Evolutionary conservation across 2,329 filamentous ascomycete species (phyloP), one percentile per base, ranked within the genome.

Genomic region (Beauveria pseudobassiana): DNA sequence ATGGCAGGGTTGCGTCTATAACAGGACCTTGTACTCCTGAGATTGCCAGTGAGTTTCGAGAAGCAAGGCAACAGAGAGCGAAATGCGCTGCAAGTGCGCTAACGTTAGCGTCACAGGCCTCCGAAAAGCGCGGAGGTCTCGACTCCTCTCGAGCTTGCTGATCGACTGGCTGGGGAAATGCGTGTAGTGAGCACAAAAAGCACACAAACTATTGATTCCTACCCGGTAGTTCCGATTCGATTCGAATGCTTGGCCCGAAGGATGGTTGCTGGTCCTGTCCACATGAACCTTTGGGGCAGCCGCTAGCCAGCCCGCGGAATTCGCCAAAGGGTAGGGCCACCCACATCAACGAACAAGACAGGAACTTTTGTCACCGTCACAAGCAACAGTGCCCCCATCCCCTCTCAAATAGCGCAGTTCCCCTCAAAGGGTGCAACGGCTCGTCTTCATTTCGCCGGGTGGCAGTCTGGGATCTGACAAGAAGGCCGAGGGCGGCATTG

Each of bases 361-460:
- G 58, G 58, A 53, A 53, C 58, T 59, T 59, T 59, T 59, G 57
- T 59, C 45, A 22, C 45, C 16, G 30, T 50, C 38, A 45, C 40
- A 28, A 22, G 40, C 30, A 58, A 10, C 9, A 42, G 22, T n/a
- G 28, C 54, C 30, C 45, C 16, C 16, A 16, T 34, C 55, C 16
- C 30, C 16, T 20, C 14, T 18, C 55, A 42, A 58, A 50, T 40
- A 18, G 28, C 45, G 45, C 55, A 58, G 28, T 42, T 18, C 22
- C 38, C 55, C 28, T 24, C 42, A 12, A 12, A 40, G 20, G 45
- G 45, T 30, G 20, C 18, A 40, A 42, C 9, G 18, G 22, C 30
- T 26, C 10, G 16, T 18, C 22, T 18, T 18, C 14, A 6, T 50
- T 28, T 43, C 16, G 34, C 6, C 40, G 57, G 46, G 26, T 40